Conservation (phyloP, 2,329 filamentous ascomycete genomes). For the Alternaria brassicicola region DNA sequence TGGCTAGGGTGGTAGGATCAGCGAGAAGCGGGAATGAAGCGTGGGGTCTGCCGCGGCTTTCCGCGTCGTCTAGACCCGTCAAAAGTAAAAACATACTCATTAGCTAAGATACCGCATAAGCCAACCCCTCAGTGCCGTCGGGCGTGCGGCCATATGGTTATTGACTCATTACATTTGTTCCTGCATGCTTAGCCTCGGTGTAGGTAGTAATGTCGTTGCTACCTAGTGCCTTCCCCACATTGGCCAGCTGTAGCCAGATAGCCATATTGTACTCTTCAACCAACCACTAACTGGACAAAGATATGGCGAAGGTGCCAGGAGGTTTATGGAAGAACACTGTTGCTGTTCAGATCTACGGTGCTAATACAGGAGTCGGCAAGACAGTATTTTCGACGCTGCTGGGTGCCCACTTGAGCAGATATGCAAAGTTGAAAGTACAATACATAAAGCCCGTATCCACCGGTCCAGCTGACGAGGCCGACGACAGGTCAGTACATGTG, state of each 20-base stretch:
- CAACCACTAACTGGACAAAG: conserved; percentile 7
- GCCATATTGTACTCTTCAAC: neutral
- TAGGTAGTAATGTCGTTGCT: neutral
- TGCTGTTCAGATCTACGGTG: conserved; percentile 77
- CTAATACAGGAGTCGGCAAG: conserved; percentile 86
- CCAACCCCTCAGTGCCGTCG: neutral
- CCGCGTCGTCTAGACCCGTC: neutral
- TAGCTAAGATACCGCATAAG: conserved; percentile 9
- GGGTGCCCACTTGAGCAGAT: conserved; percentile 59
- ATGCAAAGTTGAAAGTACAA: conserved; percentile 52
- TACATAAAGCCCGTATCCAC: conserved; percentile 87
- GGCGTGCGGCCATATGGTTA: neutral
- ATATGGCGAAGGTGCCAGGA: conserved; percentile 58
- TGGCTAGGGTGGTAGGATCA: neutral
- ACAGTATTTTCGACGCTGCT: conserved; percentile 78
- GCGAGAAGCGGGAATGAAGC: neutral
- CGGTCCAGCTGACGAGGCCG: conserved; percentile 70
- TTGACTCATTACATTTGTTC: conserved; percentile 15
- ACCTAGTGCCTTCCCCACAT: conserved; percentile 1
- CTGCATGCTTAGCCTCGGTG: conserved; percentile 7
- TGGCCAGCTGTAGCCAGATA: neutral
- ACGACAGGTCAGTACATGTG: conserved; percentile 63
- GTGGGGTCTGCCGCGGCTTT: conserved; percentile 11
- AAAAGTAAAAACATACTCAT: neutral
- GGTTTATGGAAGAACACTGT: conserved; percentile 72